Evolutionary conservation across 257 asterid species (phyloP), one percentile per base, ranked within the genome.

Genomic region (Osmanthus fragrans): DNA sequence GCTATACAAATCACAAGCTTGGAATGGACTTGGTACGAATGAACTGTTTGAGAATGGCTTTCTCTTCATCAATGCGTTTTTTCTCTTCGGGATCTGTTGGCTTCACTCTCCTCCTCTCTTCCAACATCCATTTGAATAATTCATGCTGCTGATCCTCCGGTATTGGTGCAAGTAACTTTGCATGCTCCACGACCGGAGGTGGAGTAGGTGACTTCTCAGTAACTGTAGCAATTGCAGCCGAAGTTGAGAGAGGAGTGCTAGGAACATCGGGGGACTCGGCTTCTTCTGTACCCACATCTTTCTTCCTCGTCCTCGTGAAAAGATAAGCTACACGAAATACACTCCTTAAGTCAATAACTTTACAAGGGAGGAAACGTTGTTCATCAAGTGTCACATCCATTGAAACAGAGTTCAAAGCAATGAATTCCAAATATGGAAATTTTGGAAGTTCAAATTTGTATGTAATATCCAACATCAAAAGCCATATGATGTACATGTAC

Each of bases 61-160:
- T 94, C 86, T 94, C 98, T 85, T 89, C 98, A 19, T 94, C 97
- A 34, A 88, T 89, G 63, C 86, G 92, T 39, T 80, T 92, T 79
- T 76, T 92, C 92, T 94, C 99, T 76, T 85, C 93, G 0, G 87
- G 81, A 33, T 91, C 92, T 85, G 67, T 84, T 34, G 97, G 93
- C 84, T 89, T 88, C 79, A 80, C 76, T 81, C 85, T 92, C 80
- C 99, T 90, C 91, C 89, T 91, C 88, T 94, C 97, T 80, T 91
- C 97, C 67, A 94, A 81, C 49, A 94, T 80, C 99, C 97, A 94
- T 83, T 88, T 90, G 81, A 88, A 86, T 73, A 94, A 79, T 73
- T 92, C 97, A 4, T 88, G 89, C 74, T 91, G 97, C 80, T 88
- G 92, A 69, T 84, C 89, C 82, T 82, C 92, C 0, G 95, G 94